These are phyloP conservation scores for Hibiscus syriacus DNA, from an alignment of 345 rosid species.

Conservation along the genomic window DNA sequence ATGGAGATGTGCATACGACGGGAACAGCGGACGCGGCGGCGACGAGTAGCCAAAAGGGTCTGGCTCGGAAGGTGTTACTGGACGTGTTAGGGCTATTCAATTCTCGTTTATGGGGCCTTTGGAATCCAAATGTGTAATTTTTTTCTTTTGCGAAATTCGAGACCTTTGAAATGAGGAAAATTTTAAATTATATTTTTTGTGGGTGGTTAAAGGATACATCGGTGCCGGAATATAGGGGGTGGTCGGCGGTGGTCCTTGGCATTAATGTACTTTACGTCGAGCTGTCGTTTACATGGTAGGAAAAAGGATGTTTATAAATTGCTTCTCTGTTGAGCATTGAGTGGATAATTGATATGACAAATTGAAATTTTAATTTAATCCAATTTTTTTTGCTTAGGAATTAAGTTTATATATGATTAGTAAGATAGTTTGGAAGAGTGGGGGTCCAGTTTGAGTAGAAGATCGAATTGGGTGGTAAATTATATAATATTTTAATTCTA, in stretches of 20 bases:
- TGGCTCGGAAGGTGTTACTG: slow-evolving; percentile 92
- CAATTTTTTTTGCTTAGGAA: not conserved
- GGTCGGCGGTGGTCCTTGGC: not conserved
- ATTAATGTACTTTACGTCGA: not conserved
- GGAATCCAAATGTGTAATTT: slow-evolving; percentile 60
- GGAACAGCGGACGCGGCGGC: not conserved
- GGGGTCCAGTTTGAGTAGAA: not conserved
- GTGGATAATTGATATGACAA: not conserved
- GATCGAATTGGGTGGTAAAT: not conserved
- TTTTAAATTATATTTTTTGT: not conserved
- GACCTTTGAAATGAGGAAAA: slow-evolving; percentile 8
- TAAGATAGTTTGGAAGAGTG: not conserved
- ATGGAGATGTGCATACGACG: not conserved
- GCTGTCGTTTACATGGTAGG: not conserved
- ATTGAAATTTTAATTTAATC: not conserved
- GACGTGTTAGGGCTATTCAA: slow-evolving; percentile 80
- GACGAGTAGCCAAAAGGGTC: slow-evolving; percentile 44
- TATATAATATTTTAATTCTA: not conserved
- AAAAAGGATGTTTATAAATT: not conserved
- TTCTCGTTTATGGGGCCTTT: slow-evolving; percentile 87
- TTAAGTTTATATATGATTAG: not conserved
- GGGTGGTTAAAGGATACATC: not conserved
- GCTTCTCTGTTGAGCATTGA: not conserved
- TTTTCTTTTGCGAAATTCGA: slow-evolving; percentile 3
- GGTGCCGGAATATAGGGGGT: not conserved